These are phyloP conservation scores for Clonostachys rosea DNA, from an alignment of 2,329 filamentous ascomycete species.

Conservation along the genomic window DNA sequence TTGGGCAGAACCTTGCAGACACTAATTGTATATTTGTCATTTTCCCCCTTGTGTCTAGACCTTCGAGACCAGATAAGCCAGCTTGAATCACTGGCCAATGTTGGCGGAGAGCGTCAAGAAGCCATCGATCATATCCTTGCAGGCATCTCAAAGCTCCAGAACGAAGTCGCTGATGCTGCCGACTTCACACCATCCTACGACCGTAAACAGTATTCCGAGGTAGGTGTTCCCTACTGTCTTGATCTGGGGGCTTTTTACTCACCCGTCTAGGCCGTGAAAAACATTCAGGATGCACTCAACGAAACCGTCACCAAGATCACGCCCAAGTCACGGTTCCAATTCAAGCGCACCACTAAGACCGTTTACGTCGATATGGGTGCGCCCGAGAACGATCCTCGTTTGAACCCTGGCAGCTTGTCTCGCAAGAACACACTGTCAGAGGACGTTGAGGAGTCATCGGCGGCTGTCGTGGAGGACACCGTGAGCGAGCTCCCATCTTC, in stretches of 20 bases:
- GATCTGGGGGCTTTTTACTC: background rate
- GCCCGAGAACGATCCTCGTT: conserved; percentile 34
- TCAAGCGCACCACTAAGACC: conserved; percentile 43
- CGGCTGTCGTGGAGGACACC: background rate
- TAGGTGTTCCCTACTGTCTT: conserved; percentile 23
- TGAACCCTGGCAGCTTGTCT: conserved; percentile 26
- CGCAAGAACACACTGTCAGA: conserved; percentile 9
- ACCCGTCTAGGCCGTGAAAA: conserved; percentile 60
- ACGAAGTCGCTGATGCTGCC: conserved; percentile 79
- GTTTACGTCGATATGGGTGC: conserved; percentile 35
- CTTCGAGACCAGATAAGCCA: conserved; percentile 72
- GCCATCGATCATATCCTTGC: conserved; percentile 77
- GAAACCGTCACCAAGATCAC: conserved; percentile 62
- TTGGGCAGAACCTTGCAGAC: background rate
- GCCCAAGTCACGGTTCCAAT: conserved; percentile 78
- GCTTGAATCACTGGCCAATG: conserved; percentile 55
- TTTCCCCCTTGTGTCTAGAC: conserved; percentile 35
- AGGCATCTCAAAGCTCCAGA: conserved; percentile 74
- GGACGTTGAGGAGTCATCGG: conserved; percentile 6
- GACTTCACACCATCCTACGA: conserved; percentile 85
- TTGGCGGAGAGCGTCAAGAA: conserved; percentile 71
- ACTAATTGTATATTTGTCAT: conserved; percentile 1
- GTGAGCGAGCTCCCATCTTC: conserved; percentile 28
- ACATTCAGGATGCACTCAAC: conserved; percentile 72
- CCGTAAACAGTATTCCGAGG: conserved; percentile 78